Evolutionary conservation across 176 grass and related monocot genomes (phyloP).

Genomic region (Eleusine coracana): DNA sequence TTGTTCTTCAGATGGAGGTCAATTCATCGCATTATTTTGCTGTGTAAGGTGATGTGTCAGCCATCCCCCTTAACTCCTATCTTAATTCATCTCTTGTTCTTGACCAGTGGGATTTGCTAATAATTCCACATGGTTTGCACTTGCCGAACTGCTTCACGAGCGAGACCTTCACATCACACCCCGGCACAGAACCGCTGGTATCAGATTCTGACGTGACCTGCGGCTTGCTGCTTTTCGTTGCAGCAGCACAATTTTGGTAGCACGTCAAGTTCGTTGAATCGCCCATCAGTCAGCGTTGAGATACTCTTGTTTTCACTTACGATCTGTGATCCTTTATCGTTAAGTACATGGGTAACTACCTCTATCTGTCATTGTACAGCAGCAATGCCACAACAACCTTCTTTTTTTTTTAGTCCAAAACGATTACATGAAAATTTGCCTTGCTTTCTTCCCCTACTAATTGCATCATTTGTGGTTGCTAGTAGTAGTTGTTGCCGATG

Average conservation of each 20-base stretch:
- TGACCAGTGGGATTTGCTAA: constrained; percentile 23
- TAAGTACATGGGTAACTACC: not conserved
- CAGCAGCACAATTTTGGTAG: constrained; percentile 36
- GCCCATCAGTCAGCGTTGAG: constrained; percentile 28
- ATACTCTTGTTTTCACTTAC: constrained; percentile 37
- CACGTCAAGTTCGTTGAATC: constrained; percentile 43
- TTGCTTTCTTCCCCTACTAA: not conserved
- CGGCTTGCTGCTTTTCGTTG: constrained; percentile 32
- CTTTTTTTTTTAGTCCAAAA: not conserved
- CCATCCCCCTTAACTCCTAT: constrained; percentile 27
- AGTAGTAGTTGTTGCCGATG: constrained; percentile 7
- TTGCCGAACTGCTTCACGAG: not conserved
- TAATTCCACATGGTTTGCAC: constrained; percentile 24
- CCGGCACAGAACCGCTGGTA: constrained; percentile 36
- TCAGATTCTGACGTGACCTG: constrained; percentile 52
- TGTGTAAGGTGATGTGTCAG: constrained; percentile 38
- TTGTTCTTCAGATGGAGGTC: constrained; percentile 33
- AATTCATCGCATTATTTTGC: constrained; percentile 11
- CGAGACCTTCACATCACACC: constrained; percentile 40
- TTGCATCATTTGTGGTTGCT: not conserved
- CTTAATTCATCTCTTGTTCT: constrained; percentile 15
- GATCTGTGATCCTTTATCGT: not conserved
- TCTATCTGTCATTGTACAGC: not conserved
- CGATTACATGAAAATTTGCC: not conserved
- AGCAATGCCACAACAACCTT: not conserved